Base-by-base conservation (phyloP, 805 yeast genomes). In the Kazachstania bromeliacearum region DNA sequence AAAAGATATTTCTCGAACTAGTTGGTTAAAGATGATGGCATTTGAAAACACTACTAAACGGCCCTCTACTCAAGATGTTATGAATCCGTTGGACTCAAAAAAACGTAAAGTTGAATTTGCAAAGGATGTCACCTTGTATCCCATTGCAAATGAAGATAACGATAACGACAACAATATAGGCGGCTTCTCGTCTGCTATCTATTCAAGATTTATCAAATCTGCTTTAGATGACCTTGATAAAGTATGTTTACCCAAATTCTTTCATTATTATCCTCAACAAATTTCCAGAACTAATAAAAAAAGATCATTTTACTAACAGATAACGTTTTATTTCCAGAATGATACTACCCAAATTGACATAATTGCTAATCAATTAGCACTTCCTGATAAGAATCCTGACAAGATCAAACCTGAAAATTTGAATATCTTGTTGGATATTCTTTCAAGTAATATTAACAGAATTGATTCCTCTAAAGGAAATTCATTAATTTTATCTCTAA, bases 151-250 rank as follows among this genome's bases (percentile, higher is more conserved):
- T 18, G 34, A 28, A 13, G 26, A 13, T 18, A 39, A 35, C 28
- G 43, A 39, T 12, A 32, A 33, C 18, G 45, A 34, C 24, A 30
- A 27, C 10, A 42, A 45, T 27, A 44, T 42, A 20, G 39, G 38
- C n/a, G 40, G 43, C 30, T 60, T 64, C 37, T 59, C 64, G 7
- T 40, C 53, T 25, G 59, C 59, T 31, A 53, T 64, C 57, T 65
- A 61, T 45, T 43, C 50, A 25, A 53, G 70, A 28, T 71, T 71
- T 50, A 75, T 82, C 24, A 69, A 70, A 45, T 69, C 83, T 36
- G 92, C 89, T 21, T 60, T 85, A 44, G 82, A 77, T 33, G 71
- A 79, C 36, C 63, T 82, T 49, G 87, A 79, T 38, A 71, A 69
- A 63, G 68, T 68, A 59, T 56, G 71, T 63, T 40, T 27, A 33